These are phyloP conservation scores for Sporothrix globosa DNA, from an alignment of 2,329 filamentous ascomycete species.

Conservation along the genomic window DNA sequence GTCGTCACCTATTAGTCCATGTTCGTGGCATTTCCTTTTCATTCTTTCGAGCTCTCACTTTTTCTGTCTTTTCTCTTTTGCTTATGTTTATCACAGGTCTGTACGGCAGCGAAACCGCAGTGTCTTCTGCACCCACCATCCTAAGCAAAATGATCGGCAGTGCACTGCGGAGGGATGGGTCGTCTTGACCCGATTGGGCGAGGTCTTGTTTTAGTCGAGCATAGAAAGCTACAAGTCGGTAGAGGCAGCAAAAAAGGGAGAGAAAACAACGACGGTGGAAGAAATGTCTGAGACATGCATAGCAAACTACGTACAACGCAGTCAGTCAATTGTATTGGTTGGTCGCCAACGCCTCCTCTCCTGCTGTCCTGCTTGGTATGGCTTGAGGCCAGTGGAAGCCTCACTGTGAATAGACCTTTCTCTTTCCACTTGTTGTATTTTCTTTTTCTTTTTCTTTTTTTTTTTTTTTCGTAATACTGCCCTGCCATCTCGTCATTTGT, in stretches of 20 bases:
- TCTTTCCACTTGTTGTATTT: neutral
- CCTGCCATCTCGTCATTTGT: neutral
- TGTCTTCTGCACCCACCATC: no score
- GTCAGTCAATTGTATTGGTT: neutral
- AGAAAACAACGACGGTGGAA: neutral
- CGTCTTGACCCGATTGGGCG: slow-evolving; percentile 6
- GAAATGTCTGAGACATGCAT: slow-evolving; percentile 21
- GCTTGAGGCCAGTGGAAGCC: neutral
- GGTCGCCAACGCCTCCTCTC: neutral
- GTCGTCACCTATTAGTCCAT: neutral
- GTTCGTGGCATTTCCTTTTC: no score
- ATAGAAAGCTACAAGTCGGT: no score
- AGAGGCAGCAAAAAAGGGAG: neutral
- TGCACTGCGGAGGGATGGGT: slow-evolving; percentile 19
- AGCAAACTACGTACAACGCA: neutral
- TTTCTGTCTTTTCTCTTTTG: neutral
- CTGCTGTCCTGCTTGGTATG: neutral
- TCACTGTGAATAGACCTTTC: neutral
- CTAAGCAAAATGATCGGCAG: neutral
- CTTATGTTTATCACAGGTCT: neutral
- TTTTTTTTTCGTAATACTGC: neutral
- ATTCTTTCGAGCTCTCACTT: no score
- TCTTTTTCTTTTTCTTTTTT: neutral
- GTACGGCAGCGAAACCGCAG: no score
- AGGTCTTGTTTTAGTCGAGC: neutral